Percentiles rank a stretch among this genome's conserved stretches.
Conservation (phyloP, 208 protist species). For the Crithidia mellificae region DNA sequence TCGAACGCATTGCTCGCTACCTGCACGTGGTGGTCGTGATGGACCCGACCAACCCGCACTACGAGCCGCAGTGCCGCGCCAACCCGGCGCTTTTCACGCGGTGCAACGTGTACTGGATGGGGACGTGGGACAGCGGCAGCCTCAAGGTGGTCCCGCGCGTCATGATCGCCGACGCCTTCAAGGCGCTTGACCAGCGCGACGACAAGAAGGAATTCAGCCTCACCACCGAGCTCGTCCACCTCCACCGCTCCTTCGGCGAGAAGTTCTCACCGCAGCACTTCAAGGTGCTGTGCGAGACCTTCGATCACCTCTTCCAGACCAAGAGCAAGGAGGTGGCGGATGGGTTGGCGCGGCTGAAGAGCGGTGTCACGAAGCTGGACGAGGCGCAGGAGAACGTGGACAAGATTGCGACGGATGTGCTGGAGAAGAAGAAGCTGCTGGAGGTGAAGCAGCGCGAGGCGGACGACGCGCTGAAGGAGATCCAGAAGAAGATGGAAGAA, state of each 20-base stretch:
- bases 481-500: conserved; percentile 95
- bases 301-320: conserved; percentile 76
- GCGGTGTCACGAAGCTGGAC: conserved; percentile 95
- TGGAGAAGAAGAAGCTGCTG: conserved; percentile 87
- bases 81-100: conserved; percentile 97
- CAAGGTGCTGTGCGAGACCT: conserved; percentile 90
- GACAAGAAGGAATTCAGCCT: conserved; percentile 90
- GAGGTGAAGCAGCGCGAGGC: conserved; percentile 94
- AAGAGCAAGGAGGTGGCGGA: conserved; percentile 82
- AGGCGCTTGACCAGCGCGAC: conserved; percentile 62
- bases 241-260: conserved; percentile 76
- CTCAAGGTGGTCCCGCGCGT: conserved; percentile 91
- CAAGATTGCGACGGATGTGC: conserved; percentile 91
- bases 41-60: conserved; percentile 94
- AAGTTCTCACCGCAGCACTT: conserved; percentile 92
- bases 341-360: conserved; percentile 75
- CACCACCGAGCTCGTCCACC: conserved; percentile 84
- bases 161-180: conserved; percentile 83
- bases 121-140: conserved; percentile 88
- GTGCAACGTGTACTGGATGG: conserved; percentile 97
- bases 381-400: conserved; percentile 95
- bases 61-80: conserved; percentile 90
- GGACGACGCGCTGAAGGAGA: conserved; percentile 95
- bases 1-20: conserved; percentile 88
- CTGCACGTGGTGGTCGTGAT: conserved; percentile 96